A percentile compares a stretch with the other conserved stretches of the same genome.
These are phyloP conservation scores for Mycena albidolilacea DNA, from an alignment of 768 basidiomycete species.

Conservation along the genomic window DNA sequence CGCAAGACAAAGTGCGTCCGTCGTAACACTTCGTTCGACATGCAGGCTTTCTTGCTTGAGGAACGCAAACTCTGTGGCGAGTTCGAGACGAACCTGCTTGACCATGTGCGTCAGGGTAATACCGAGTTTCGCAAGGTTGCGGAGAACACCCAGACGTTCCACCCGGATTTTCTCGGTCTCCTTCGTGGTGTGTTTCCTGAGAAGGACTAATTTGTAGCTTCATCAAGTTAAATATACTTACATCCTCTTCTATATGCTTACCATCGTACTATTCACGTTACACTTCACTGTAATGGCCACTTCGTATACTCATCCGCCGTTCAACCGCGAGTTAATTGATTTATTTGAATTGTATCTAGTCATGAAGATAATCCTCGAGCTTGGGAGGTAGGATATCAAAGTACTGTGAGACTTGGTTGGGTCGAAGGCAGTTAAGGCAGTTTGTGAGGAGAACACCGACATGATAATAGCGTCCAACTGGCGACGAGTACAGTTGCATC, in stretches of 20 bases:
- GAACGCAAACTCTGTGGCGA: constrained; percentile 18
- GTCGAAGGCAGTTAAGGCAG: constrained; percentile 41
- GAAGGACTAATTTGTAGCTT: neutral
- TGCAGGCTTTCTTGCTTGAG: neutral
- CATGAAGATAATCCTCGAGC: constrained; percentile 24
- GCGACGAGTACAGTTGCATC: constrained; percentile 34
- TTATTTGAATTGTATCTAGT: neutral
- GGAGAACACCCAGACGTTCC: neutral
- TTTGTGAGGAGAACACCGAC: constrained; percentile 46
- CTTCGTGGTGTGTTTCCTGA: neutral
- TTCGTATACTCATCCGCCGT: neutral
- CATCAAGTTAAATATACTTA: neutral
- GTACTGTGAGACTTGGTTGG: constrained; percentile 44
- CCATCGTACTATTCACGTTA: neutral
- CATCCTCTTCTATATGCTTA: neutral
- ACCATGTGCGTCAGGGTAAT: neutral
- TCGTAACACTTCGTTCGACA: neutral
- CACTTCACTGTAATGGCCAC: neutral
- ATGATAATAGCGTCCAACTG: constrained; percentile 46
- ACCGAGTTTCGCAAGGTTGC: neutral
- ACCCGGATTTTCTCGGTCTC: neutral
- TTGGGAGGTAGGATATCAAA: constrained; percentile 42
- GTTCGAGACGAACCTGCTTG: neutral
- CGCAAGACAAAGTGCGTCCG: neutral
- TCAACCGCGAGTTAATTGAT: neutral